A percentile compares a stretch with the other conserved stretches of the same genome.
Conservation (phyloP, 2,329 filamentous ascomycete species). For the Talaromyces funiculosus region DNA sequence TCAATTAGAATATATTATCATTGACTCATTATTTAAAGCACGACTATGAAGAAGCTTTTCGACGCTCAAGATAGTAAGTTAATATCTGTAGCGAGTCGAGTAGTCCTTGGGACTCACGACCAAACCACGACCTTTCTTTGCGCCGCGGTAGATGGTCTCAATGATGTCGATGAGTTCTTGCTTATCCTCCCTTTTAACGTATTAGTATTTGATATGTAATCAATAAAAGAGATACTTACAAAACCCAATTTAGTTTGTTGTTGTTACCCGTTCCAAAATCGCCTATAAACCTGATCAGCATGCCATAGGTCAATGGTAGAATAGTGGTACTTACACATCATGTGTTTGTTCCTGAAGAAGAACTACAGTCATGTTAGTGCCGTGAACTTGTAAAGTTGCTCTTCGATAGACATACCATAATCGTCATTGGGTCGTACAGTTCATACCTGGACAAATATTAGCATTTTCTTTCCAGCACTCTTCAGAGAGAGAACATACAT, state of each 20-base stretch:
- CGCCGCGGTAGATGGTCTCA: conserved; percentile 96
- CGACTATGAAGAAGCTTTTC: background rate
- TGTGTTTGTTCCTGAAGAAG: conserved; percentile 98
- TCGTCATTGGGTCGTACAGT: conserved; percentile 67
- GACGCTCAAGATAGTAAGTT: background rate
- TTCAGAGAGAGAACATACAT: conserved; percentile 60
- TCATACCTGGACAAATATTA: conserved; percentile 11
- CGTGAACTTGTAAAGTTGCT: background rate
- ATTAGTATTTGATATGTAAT: background rate
- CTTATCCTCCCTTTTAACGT: conserved; percentile 64
- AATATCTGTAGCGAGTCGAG: conserved; percentile 66
- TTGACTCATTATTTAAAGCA: background rate
- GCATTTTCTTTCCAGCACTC: background rate
- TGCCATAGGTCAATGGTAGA: too few relatives aligned
- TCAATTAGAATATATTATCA: background rate
- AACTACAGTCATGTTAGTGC: conserved; percentile 47
- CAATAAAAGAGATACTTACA: conserved; percentile 32
- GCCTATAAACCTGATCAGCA: conserved; percentile 15
- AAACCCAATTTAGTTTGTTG: conserved; percentile 94
- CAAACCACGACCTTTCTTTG: conserved; percentile 93
- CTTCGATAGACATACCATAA: conserved; percentile 52
- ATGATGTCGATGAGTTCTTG: conserved; percentile 98
- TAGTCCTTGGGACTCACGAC: conserved; percentile 89
- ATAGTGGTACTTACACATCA: conserved; percentile 50
- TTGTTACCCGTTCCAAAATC: conserved; percentile 98